phyloP scores from a whole-genome alignment of 345 rosid species.

The Hypericum androsaemum region DNA sequence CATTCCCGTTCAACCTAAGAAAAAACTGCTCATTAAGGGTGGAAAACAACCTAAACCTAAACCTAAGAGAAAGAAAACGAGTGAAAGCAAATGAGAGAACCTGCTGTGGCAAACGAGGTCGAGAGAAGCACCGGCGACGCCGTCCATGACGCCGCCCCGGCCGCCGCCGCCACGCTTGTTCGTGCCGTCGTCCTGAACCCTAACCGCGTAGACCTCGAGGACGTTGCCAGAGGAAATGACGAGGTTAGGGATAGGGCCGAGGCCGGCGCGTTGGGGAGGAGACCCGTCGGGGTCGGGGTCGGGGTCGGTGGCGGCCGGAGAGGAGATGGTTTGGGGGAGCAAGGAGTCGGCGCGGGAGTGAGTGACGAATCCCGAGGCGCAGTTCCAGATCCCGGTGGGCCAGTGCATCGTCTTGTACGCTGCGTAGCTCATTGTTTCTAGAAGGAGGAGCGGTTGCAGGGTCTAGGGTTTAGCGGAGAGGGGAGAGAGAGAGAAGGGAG shows the following conservation, averaged over 20 bases:
- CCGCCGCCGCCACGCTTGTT: conserved; percentile 63
- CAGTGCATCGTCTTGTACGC: conserved; percentile 96
- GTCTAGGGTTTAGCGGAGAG: conserved; percentile 11
- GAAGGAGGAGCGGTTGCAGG: neutral
- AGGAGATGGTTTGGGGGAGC: conserved; percentile 34
- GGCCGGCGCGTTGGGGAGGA: conserved; percentile 33
- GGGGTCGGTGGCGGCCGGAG: conserved; percentile 32
- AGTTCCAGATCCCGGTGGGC: conserved; percentile 79
- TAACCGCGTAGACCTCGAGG: conserved; percentile 70
- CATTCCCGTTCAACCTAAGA: conserved; percentile 79
- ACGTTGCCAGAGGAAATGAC: conserved; percentile 64
- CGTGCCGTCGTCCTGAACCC: conserved; percentile 62
- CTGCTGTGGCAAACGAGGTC: conserved; percentile 91
- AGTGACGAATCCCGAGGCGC: conserved; percentile 77
- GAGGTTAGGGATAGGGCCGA: conserved; percentile 70
- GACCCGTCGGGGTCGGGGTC: conserved; percentile 57
- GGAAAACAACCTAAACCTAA: conserved; percentile 2
- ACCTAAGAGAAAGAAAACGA: neutral
- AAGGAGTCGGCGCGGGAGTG: conserved; percentile 54
- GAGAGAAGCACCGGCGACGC: conserved; percentile 68
- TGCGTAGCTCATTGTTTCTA: conserved; percentile 70
- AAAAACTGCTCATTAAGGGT: neutral
- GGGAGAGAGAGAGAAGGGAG: neutral
- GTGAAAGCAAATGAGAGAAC: conserved; percentile 14
- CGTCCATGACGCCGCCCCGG: conserved; percentile 73